Conservation (phyloP, 169 alveolate species). For the Blepharisma undulans region DNA sequence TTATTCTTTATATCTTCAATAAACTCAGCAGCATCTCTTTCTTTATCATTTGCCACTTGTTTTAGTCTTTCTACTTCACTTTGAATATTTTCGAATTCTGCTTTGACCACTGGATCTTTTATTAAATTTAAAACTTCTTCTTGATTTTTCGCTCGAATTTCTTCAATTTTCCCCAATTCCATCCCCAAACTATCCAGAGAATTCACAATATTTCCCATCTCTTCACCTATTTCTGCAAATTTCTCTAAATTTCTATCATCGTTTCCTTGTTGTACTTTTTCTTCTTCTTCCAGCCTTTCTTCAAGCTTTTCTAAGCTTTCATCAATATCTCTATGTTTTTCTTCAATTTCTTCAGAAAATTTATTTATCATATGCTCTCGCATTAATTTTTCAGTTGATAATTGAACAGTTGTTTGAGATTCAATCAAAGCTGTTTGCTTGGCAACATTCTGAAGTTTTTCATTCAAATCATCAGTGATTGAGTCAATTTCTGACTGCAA, state of each 20-base stretch:
- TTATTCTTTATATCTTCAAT: not conserved
- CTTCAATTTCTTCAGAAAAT: conserved; percentile 28
- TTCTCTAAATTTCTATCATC: conserved; percentile 22
- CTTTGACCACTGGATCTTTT: not conserved
- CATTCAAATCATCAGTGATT: not conserved
- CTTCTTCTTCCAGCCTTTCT: conserved; percentile 34
- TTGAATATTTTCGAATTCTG: not conserved
- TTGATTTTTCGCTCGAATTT: not conserved
- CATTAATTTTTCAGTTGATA: not conserved
- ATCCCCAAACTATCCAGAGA: not conserved
- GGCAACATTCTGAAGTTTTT: not conserved
- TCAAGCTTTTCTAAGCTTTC: not conserved
- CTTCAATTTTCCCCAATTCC: not conserved
- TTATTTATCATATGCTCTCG: conserved; percentile 7
- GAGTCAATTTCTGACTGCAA: conserved; percentile 28
- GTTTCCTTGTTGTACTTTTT: conserved; percentile 35
- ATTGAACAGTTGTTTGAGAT: conserved; percentile 3
- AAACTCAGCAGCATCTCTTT: not conserved
- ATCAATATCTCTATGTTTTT: not conserved
- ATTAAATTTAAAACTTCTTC: not conserved
- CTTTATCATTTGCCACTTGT: not conserved
- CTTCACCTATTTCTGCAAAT: conserved; percentile 17
- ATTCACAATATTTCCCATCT: not conserved
- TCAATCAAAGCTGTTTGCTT: not conserved
- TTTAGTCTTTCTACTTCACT: not conserved